These are phyloP conservation scores for Phaeosphaeriaceae sp. DNA, from an alignment of 2,329 filamentous ascomycete species.

Conservation along the genomic window DNA sequence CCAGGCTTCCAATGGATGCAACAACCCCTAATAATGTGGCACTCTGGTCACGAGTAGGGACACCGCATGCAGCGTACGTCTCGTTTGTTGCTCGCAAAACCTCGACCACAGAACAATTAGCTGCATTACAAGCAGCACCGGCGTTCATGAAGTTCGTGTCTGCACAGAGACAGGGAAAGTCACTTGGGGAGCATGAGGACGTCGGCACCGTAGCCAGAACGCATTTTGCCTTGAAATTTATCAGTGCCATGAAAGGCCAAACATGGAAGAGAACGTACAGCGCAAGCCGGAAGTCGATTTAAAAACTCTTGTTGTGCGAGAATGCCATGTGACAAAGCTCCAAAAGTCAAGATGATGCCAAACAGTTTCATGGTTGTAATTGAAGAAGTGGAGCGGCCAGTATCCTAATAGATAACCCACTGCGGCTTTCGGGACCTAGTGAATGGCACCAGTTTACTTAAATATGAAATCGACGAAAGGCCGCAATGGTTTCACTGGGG, in stretches of 20 bases:
- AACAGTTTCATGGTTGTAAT: slow-evolving; percentile 14
- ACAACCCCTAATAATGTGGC: slow-evolving; percentile 26
- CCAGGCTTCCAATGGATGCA: slow-evolving; percentile 29
- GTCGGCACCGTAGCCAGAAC: slow-evolving; percentile 18
- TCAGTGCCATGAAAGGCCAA: not conserved
- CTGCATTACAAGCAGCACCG: slow-evolving; percentile 31
- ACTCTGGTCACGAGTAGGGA: slow-evolving; percentile 28
- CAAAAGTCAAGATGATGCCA: slow-evolving; percentile 1
- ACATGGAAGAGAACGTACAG: slow-evolving; percentile 2
- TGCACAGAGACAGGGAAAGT: slow-evolving; percentile 36
- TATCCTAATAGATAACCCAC: not conserved
- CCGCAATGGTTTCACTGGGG: too few relatives aligned
- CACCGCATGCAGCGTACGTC: slow-evolving; percentile 35
- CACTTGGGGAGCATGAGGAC: slow-evolving; percentile 28
- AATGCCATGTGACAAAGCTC: slow-evolving; percentile 4
- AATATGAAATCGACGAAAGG: too few relatives aligned
- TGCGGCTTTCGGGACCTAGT: too few relatives aligned
- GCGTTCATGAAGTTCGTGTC: slow-evolving; percentile 29
- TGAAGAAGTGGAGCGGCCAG: not conserved
- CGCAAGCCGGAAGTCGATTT: slow-evolving; percentile 17
- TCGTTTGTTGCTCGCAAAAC: slow-evolving; percentile 30
- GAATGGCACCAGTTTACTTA: too few relatives aligned
- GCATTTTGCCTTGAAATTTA: slow-evolving; percentile 21
- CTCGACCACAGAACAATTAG: slow-evolving; percentile 38
- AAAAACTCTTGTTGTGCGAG: slow-evolving; percentile 25